phyloP scores from a whole-genome alignment of 441 rosid species.

The Francoa sonchifolia region DNA sequence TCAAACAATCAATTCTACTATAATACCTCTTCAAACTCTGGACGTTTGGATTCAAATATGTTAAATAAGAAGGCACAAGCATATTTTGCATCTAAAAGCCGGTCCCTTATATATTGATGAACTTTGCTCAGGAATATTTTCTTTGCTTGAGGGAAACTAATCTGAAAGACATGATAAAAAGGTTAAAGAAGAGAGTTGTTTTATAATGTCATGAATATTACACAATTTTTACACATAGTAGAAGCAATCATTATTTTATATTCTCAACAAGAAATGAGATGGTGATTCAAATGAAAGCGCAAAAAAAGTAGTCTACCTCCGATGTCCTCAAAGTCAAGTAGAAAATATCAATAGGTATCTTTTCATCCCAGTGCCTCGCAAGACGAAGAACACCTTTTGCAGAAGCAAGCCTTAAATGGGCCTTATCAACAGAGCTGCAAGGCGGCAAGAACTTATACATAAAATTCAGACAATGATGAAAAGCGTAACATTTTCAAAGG shows the following conservation, averaged over 20 bases:
- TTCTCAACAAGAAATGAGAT: conserved; percentile 8
- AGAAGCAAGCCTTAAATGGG: conserved; percentile 88
- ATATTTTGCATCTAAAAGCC: conserved; percentile 78
- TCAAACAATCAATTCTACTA: conserved; percentile 16
- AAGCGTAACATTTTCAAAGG: conserved; percentile 8
- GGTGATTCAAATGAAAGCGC: conserved; percentile 3
- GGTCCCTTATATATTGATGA: conserved; percentile 85
- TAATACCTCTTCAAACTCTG: conserved; percentile 72
- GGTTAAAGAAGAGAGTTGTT: conserved; percentile 6
- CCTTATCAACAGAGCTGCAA: conserved; percentile 81
- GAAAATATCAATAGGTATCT: conserved; percentile 71
- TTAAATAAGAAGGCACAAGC: conserved; percentile 72
- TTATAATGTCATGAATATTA: not conserved
- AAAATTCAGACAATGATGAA: conserved; percentile 11
- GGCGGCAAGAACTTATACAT: conserved; percentile 16
- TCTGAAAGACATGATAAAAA: conserved; percentile 37
- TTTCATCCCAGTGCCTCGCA: conserved; percentile 84
- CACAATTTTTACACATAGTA: too few species aligned
- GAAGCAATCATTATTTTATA: too few species aligned
- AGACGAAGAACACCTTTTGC: conserved; percentile 93
- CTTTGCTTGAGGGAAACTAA: conserved; percentile 68
- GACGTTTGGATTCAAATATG: conserved; percentile 30
- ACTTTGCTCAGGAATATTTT: conserved; percentile 72
- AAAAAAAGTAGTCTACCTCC: conserved; percentile 42
- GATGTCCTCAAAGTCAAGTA: conserved; percentile 59